Percentiles rank a stretch among this genome's conserved stretches.
phyloP scores from a whole-genome alignment of 345 rosid genomes.

The Nasturtium officinale region DNA sequence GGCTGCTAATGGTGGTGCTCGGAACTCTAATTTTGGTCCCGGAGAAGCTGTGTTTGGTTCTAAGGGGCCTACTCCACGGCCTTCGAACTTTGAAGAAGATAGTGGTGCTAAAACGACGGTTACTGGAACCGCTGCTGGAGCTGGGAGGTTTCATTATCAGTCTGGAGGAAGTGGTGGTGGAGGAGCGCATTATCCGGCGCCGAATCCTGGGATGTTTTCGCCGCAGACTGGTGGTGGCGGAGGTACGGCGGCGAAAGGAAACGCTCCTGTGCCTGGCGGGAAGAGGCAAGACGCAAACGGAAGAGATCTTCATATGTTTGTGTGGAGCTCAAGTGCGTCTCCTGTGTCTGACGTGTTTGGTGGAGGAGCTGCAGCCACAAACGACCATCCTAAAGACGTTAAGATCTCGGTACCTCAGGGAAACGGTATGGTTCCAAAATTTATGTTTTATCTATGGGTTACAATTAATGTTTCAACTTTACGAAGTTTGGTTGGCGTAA shows the following conservation, averaged over 20 bases:
- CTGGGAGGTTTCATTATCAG: slow-evolving; percentile 58
- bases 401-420: slow-evolving; percentile 76
- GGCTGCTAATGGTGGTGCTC: slow-evolving; percentile 35
- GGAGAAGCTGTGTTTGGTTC: slow-evolving; percentile 66
- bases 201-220: slow-evolving; percentile 94
- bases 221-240: slow-evolving; percentile 43
- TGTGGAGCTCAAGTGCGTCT: slow-evolving; percentile 96
- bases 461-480: not conserved
- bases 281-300: slow-evolving; percentile 57
- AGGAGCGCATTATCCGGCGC: slow-evolving; percentile 83
- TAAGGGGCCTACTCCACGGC: slow-evolving; percentile 79
- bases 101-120: slow-evolving; percentile 32
- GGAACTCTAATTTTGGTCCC: slow-evolving; percentile 82
- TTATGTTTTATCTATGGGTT: not conserved
- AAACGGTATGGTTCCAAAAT: slow-evolving; percentile 39
- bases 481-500: not conserved
- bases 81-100: slow-evolving; percentile 87
- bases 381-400: slow-evolving; percentile 68
- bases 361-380: slow-evolving; percentile 37
- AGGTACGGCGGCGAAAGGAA: slow-evolving; percentile 41
- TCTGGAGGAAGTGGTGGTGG: slow-evolving; percentile 44
- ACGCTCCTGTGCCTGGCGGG: slow-evolving; percentile 35
- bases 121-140: slow-evolving; percentile 24
- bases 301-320: slow-evolving; percentile 92
- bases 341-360: slow-evolving; percentile 95